Evolutionary conservation across 257 asterid species (phyloP).

Genomic region (Plantago ovata): DNA sequence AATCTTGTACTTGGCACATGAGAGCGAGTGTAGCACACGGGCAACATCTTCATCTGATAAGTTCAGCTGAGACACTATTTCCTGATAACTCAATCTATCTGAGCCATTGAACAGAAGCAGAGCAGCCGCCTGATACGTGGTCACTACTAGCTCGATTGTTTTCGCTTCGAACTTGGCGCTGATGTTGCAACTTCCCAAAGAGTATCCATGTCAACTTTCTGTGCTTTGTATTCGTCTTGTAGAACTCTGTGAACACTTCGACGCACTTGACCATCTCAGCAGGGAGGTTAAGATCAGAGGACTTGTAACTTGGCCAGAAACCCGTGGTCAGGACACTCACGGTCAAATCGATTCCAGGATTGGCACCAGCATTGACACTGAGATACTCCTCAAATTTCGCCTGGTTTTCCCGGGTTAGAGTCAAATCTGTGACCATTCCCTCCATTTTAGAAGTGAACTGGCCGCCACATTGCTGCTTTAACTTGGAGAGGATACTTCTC

Average conservation of each 20-base stretch:
- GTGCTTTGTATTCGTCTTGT: conserved; percentile 97
- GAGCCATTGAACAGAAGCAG: conserved; percentile 83
- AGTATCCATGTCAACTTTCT: conserved; percentile 94
- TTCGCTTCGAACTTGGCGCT: conserved; percentile 85
- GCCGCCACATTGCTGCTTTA: conserved; percentile 99
- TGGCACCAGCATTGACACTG: conserved; percentile 52
- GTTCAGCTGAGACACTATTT: conserved; percentile 83
- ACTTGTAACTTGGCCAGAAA: conserved; percentile 99
- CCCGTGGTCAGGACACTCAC: conserved; percentile 98
- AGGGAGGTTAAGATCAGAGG: conserved; percentile 94
- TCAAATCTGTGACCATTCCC: conserved; percentile 99
- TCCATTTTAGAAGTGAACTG: conserved; percentile 99
- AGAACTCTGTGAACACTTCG: conserved; percentile 90
- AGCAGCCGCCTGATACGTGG: conserved; percentile 97
- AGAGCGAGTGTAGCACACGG: conserved; percentile 89
- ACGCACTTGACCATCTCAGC: conserved; percentile 96
- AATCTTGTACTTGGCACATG: conserved; percentile 96
- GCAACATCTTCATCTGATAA: conserved; percentile 90
- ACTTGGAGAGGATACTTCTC: conserved; percentile 87
- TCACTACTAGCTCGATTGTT: conserved; percentile 80
- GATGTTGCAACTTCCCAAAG: conserved; percentile 94
- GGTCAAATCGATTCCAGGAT: conserved; percentile 91
- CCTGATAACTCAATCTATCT: conserved; percentile 82
- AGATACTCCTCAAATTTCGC: conserved; percentile 87
- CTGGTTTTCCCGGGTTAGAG: conserved; percentile 95